Percentiles rank a stretch among this genome's conserved stretches.
Evolutionary conservation across 306 rosid genomes (phyloP).

Genomic region (Bauhinia variegata): DNA sequence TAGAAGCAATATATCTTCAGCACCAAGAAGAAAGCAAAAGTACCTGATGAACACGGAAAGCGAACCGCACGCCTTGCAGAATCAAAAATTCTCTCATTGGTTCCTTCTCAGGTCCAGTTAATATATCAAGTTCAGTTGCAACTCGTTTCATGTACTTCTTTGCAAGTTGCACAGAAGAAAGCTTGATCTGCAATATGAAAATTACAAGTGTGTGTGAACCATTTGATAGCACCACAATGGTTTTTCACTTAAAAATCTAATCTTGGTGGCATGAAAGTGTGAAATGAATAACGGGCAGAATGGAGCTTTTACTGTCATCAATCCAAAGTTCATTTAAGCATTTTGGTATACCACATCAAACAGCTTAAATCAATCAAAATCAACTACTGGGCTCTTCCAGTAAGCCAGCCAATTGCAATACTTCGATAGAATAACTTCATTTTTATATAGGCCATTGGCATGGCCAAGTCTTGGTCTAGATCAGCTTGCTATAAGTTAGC

Average conservation of each 20-base stretch:
- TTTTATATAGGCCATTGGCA: too few species aligned
- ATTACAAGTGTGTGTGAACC: neutral
- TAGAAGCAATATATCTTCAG: neutral
- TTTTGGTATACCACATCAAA: neutral
- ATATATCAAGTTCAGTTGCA: slow-evolving; percentile 78
- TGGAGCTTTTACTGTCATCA: neutral
- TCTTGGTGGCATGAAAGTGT: too few species aligned
- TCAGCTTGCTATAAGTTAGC: neutral
- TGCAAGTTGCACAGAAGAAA: slow-evolving; percentile 89
- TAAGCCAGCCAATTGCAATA: neutral
- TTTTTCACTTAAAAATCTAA: neutral
- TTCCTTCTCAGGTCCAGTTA: slow-evolving; percentile 82
- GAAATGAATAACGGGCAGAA: neutral
- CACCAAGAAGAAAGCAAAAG: neutral
- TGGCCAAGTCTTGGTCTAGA: too few species aligned
- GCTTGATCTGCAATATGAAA: slow-evolving; percentile 71
- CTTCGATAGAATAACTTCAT: neutral
- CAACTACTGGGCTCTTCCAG: neutral
- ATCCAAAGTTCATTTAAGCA: neutral
- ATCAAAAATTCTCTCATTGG: slow-evolving; percentile 79
- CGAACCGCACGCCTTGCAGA: slow-evolving; percentile 92
- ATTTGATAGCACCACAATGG: slow-evolving; percentile 19
- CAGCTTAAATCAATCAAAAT: neutral
- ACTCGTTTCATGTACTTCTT: slow-evolving; percentile 92
- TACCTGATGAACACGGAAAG: slow-evolving; percentile 98